Conservation (phyloP, 2,329 filamentous ascomycete species). For the Colletotrichum noveboracense region DNA sequence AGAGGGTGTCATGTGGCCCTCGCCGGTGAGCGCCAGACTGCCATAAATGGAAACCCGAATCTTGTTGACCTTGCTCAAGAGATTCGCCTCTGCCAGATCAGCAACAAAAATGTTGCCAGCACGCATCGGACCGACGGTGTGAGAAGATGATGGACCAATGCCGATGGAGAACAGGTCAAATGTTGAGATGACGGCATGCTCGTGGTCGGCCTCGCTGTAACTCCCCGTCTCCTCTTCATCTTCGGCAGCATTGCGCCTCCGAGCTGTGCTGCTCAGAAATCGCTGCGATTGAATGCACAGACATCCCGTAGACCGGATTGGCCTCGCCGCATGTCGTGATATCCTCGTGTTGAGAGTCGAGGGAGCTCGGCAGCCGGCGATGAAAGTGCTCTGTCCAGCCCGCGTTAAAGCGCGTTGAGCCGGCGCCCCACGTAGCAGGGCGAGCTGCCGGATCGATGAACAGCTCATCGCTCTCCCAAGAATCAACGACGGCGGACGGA, state of each 20-base stretch:
- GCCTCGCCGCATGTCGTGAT: background rate
- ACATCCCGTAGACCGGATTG: background rate
- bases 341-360: background rate
- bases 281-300: background rate
- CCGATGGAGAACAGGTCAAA: conserved; percentile 59
- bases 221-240: conserved; percentile 41
- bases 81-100: conserved; percentile 49
- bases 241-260: conserved; percentile 20
- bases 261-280: conserved; percentile 5
- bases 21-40: conserved; percentile 54
- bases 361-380: background rate
- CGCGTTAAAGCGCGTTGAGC: conserved; percentile 19
- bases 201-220: conserved; percentile 54
- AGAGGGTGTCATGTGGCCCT: conserved; percentile 58
- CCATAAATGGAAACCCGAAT: conserved; percentile 55
- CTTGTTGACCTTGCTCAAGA: conserved; percentile 49
- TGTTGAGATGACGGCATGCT: conserved; percentile 57
- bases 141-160: conserved; percentile 56
- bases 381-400: background rate
- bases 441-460: conserved; percentile 13
- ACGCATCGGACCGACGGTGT: conserved; percentile 57
- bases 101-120: conserved; percentile 57
- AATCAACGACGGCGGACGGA: background rate
- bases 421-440: conserved; percentile 17
- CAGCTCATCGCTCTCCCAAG: conserved; percentile 10